Evolutionary conservation across 768 basidiomycete species (phyloP), one percentile per base, ranked within the genome.

Genomic region (Nevesoporus exiguus): DNA sequence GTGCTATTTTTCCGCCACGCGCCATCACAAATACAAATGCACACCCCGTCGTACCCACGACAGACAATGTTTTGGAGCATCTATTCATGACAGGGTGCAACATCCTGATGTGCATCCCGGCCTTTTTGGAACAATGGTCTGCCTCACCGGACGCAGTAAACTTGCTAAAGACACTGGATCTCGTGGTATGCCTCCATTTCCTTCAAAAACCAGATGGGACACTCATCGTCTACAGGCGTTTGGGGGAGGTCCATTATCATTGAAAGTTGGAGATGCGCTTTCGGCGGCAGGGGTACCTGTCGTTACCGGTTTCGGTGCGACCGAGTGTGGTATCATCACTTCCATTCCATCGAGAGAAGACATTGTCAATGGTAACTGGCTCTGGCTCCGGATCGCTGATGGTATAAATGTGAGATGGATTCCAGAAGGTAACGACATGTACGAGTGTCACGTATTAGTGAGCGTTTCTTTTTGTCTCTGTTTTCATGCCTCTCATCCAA

Each of bases 381-480:
- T 27, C 0, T 61, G 59, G 59, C 0, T 59, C 17, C 57, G 53
- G 10, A 19, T 58, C 24, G 30, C 52, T 0, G 52, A 58, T 40
- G 47, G 56, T 4, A 43, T 70, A 19, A 44, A 57, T 9, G 19
- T 65, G 3, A 56, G 65, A 17, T 71, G 71, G 60, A 39, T 70
- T 2, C 71, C 71, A 1, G 52, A 72, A 33, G 70, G 61, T 0
- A 66, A 69, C 31, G 62, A 58, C 15, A 64, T 59, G 1, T 76
- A 65, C 39, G 76, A 77, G 54, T 62, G 66, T 14, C 66, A 76
- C 11, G 49, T 73, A 21, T 50, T 75, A 39, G 76, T 76, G 31
- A 15, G 56, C 33, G 0, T 15, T 33, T 31, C 1, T 1, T 39
- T 19, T 5, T 3, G 7, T n/a, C 49, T 15, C 1, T 10, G 8